Evolutionary conservation across 805 yeast genomes (phyloP), one percentile per base, ranked within the genome.

Genomic region (Myxozyma vanderwaltii): DNA sequence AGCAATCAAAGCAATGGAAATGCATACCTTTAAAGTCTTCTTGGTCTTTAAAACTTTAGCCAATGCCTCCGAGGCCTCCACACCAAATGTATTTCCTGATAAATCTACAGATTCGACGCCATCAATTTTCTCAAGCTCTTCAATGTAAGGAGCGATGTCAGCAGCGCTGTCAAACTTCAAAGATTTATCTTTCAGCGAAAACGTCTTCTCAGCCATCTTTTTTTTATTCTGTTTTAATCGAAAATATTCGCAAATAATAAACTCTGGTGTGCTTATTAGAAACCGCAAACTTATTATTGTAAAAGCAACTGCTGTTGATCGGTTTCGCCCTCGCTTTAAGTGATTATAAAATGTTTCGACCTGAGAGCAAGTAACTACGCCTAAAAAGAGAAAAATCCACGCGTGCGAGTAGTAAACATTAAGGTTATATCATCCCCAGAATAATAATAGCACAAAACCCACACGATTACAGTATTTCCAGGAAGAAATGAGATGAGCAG

Each of bases 31-130:
- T 68, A 84, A 76, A 58, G 83, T 77, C 70, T 59, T 54, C 69
- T 69, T 67, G 74, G 71, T 47, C 54, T 59, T 77, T 63, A 63
- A 85, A 8, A 82, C 80, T 46, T 81, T 77, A 39, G 92, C 89
- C 51, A 94, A 75, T 26, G 81, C 81, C 68, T 82, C 79, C 36
- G 96, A 88, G 3, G 97, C 96, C 46, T 85, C 96, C 58, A 91
- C 86, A 59, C 98, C 97, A 64, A 91, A 84, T 31, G 99, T 91
- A 77, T 92, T 94, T 64, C 99, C 99, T 6, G 91, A 85, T 58
- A 94, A 79, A 72, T 90, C 95, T 44, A 91, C 77, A 67, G 82
- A 84, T 39, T 80, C 81, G 78, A 77, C 58, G 58, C 71, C 58
- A 6, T 50, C 61, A 36, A 59, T 41, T 40, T 54, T 61, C 38